Percentiles rank a stretch among this genome's conserved stretches.
These are phyloP conservation scores for Aspergillus eucalypticola DNA, from an alignment of 2,329 filamentous ascomycete species.

Conservation along the genomic window DNA sequence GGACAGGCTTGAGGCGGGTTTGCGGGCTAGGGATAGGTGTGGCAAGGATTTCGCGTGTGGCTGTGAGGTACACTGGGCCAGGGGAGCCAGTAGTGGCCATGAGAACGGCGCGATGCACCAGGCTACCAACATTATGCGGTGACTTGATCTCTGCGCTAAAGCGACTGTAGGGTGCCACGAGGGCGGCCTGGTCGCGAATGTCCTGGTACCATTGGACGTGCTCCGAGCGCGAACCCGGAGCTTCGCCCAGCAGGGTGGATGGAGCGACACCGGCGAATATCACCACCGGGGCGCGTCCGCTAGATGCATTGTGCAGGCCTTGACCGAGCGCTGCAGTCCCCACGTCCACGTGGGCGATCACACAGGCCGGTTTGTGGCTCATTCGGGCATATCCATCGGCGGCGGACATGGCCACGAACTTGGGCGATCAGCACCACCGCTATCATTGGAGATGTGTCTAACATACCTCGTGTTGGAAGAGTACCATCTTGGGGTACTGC, in stretches of 20 bases:
- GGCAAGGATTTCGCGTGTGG: slow-evolving; percentile 74
- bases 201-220: slow-evolving; percentile 75
- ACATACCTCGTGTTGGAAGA: slow-evolving; percentile 13
- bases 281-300: slow-evolving; percentile 13
- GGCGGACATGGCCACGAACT: slow-evolving; percentile 13
- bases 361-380: slow-evolving; percentile 12
- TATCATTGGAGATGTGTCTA: not conserved
- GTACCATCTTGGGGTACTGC: slow-evolving; percentile 13
- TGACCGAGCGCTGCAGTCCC: slow-evolving; percentile 14
- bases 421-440: not conserved
- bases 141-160: slow-evolving; percentile 80
- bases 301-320: slow-evolving; percentile 16
- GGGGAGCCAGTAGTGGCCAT: slow-evolving; percentile 74
- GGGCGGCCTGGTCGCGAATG: slow-evolving; percentile 73
- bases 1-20: slow-evolving; percentile 10
- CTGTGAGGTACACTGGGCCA: slow-evolving; percentile 76
- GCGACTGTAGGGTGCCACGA: slow-evolving; percentile 79
- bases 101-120: slow-evolving; percentile 77
- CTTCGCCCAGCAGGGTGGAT: slow-evolving; percentile 11
- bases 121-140: slow-evolving; percentile 79
- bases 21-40: slow-evolving; percentile 14
- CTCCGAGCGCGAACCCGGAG: slow-evolving; percentile 10
- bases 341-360: slow-evolving; percentile 17
- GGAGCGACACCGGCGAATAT: slow-evolving; percentile 15
- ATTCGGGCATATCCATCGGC: slow-evolving; percentile 15